Percentiles rank a stretch among this genome's conserved stretches.
Evolutionary conservation across 2,329 filamentous ascomycete species (phyloP).

Genomic region (Graphiopsis chlorocephala): DNA sequence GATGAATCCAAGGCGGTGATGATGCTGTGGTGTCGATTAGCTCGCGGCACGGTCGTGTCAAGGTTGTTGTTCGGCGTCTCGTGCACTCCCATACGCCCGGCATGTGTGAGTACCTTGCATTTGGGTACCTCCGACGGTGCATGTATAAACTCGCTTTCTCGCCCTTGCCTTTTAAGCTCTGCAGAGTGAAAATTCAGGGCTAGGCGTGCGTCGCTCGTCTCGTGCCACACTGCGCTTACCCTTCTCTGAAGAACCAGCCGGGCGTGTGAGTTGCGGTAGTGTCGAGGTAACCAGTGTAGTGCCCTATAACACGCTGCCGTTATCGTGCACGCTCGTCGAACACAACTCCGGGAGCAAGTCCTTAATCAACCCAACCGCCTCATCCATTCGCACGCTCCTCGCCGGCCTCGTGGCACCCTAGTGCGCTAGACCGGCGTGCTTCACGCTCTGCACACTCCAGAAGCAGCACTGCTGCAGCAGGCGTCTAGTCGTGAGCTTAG

Average conservation of each 20-base stretch:
- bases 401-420: slow-evolving; percentile 15
- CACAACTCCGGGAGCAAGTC: not conserved
- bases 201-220: slow-evolving; percentile 4
- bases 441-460: slow-evolving; percentile 14
- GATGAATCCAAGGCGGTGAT: not conserved
- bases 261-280: not conserved
- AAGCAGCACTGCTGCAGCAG: not conserved
- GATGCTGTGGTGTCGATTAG: slow-evolving; percentile 1
- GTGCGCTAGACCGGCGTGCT: slow-evolving; percentile 3
- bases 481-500: not conserved
- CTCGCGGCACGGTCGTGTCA: not conserved
- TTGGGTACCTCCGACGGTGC: not conserved
- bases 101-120: not conserved
- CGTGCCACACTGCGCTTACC: not conserved
- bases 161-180: not conserved
- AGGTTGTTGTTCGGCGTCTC: not conserved
- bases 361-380: slow-evolving; percentile 5
- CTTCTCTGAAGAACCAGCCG: not conserved
- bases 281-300: not conserved
- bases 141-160: not conserved
- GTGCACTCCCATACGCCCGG: not conserved
- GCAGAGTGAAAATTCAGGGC: slow-evolving; percentile 3
- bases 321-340: slow-evolving; percentile 8
- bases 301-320: not conserved
- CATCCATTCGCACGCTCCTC: not conserved